Evolutionary conservation across 768 basidiomycete genomes (phyloP), one percentile per base, ranked within the genome.

Genomic region (Pisolithus sp.): DNA sequence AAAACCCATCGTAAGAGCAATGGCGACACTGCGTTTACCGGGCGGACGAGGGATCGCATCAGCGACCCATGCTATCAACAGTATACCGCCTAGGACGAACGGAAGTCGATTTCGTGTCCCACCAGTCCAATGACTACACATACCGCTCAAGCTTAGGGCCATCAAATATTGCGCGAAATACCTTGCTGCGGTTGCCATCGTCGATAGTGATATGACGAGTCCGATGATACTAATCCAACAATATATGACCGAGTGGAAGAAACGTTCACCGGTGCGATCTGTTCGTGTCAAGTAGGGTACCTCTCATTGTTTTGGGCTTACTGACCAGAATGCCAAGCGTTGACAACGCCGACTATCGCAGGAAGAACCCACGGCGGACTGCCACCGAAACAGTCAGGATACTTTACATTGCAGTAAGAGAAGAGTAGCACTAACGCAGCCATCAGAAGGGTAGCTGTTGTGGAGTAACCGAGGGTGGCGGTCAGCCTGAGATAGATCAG

Each of bases 341-440:
- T 81, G 20, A 76, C 49, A 38, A 73, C 70, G 52, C 77, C 79
- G 1, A 76, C 62, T 37, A 79, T 64, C 1, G 78, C 71, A 2
- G 80, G 70, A 15, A 81, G 59, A n/a, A 83, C 67, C 83, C 83
- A 84, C 8, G 82, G 83, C 2, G 83, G 83, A 4, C 82, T 84
- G 55, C 13, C 18, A 30, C 15, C 24, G 23, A 17, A 43, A 8
- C 17, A 7, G 44, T 26, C 26, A 53, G 12, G 31, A 2, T 7
- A 5, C 9, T 18, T 12, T 5, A 34, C 46, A 18, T n/a, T 1
- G 42, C 15, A 4, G 8, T 39, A n/a, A 12, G 12, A 20, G 43
- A 23, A 15, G 9, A 7, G 12, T 2, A 28, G 2, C 44, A 60
- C 79, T 59, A 58, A 84, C 82, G 83, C 81, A 17, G 78, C 74